Conservation (phyloP, 176 grass and related monocot species). For the Panicum miliaceum region DNA sequence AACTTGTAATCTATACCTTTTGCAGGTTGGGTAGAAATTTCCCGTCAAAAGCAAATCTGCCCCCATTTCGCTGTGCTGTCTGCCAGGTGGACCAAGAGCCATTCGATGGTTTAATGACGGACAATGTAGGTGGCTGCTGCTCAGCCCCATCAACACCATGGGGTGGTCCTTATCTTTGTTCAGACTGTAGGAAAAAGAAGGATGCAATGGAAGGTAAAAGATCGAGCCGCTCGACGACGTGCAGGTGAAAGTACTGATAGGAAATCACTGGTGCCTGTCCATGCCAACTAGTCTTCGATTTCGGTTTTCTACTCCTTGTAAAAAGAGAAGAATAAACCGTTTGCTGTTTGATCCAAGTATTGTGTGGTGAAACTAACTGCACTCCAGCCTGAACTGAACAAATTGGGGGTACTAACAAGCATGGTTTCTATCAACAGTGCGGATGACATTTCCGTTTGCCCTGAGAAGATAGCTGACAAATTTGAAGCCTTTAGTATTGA, state of each 20-base stretch:
- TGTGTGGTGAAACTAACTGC: slow-evolving; percentile 57
- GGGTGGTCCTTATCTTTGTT: slow-evolving; percentile 82
- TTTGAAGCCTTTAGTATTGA: slow-evolving; percentile 34
- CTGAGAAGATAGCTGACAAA: slow-evolving; percentile 32
- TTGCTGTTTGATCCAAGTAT: slow-evolving; percentile 40
- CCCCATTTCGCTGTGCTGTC: slow-evolving; percentile 69
- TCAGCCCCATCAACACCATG: slow-evolving; percentile 57
- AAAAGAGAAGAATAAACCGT: slow-evolving; percentile 51
- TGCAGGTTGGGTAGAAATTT: slow-evolving; percentile 67
- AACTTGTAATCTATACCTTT: slow-evolving; percentile 34
- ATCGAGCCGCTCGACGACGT: slow-evolving; percentile 42
- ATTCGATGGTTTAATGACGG: slow-evolving; percentile 60
- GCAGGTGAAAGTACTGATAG: slow-evolving; percentile 50
- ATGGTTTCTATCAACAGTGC: slow-evolving; percentile 26
- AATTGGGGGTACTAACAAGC: slow-evolving; percentile 43
- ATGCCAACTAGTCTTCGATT: slow-evolving; percentile 32
- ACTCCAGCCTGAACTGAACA: slow-evolving; percentile 39
- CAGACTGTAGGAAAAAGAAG: slow-evolving; percentile 91
- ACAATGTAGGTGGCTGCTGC: slow-evolving; percentile 50
- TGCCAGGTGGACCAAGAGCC: slow-evolving; percentile 79
- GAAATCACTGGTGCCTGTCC: slow-evolving; percentile 24
- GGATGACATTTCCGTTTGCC: slow-evolving; percentile 30
- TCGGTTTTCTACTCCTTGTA: slow-evolving; percentile 47
- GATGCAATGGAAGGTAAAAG: slow-evolving; percentile 99
- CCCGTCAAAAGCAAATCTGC: slow-evolving; percentile 59